Percentiles rank a stretch among this genome's conserved stretches.
phyloP scores from a whole-genome alignment of 139 green algal species.

The Picochlorum sp. region DNA sequence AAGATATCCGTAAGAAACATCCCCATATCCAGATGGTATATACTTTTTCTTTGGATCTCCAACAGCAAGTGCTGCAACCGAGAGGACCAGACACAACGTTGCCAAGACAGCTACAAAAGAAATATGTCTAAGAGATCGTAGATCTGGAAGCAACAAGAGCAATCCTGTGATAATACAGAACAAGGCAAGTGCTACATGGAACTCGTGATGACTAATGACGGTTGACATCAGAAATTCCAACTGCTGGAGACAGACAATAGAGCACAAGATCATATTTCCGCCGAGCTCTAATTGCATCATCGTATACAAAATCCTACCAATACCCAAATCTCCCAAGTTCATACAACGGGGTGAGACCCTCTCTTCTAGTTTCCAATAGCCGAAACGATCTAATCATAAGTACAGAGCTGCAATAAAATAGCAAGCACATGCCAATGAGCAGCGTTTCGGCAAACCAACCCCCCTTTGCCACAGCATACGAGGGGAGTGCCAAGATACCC shows the following conservation, averaged over 20 bases:
- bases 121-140: too few relatives aligned
- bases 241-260: slow-evolving; percentile 2
- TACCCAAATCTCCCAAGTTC: slow-evolving; percentile 4
- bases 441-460: slow-evolving; percentile 30
- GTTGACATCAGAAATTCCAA: slow-evolving; percentile 2
- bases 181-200: too few relatives aligned
- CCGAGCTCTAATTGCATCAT: slow-evolving; percentile 25
- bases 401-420: slow-evolving; percentile 31
- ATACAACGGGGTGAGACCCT: too few relatives aligned
- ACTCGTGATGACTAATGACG: too few relatives aligned
- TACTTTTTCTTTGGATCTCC: slow-evolving; percentile 19
- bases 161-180: background rate
- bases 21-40: background rate
- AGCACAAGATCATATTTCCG: slow-evolving; percentile 30
- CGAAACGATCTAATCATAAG: slow-evolving; percentile 35
- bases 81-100: slow-evolving; percentile 20
- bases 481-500: slow-evolving; percentile 30
- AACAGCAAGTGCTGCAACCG: slow-evolving; percentile 16
- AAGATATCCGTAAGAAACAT: too few relatives aligned
- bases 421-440: slow-evolving; percentile 2
- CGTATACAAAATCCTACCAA: too few relatives aligned
- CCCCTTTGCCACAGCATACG: slow-evolving; percentile 32
- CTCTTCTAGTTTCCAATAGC: slow-evolving; percentile 8
- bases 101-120: slow-evolving; percentile 8
- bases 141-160: slow-evolving; percentile 21